A percentile compares a stretch with the other conserved stretches of the same genome.
Evolutionary conservation across 2,329 filamentous ascomycete species (phyloP).

Genomic region (Xylaria sp.): DNA sequence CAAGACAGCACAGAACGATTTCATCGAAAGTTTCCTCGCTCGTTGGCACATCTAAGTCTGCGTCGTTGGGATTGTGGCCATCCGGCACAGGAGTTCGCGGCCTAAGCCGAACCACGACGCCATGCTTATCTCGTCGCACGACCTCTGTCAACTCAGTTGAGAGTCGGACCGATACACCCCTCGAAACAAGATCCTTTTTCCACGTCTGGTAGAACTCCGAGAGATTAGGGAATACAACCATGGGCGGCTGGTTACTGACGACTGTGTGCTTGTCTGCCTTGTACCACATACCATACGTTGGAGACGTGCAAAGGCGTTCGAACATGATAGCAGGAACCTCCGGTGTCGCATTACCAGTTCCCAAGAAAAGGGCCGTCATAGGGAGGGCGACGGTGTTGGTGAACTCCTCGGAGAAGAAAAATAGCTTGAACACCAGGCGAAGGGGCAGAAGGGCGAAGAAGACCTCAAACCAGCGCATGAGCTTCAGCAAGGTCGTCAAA

Average conservation of each 20-base stretch:
- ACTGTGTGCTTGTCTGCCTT: constrained; percentile 50
- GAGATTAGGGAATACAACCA: constrained; percentile 68
- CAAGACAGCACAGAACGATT: constrained; percentile 71
- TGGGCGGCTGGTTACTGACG: constrained; percentile 61
- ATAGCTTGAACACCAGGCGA: constrained; percentile 47
- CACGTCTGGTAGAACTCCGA: constrained; percentile 65
- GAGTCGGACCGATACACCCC: constrained; percentile 62
- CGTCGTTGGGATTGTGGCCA: constrained; percentile 48
- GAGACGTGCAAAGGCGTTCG: constrained; percentile 51
- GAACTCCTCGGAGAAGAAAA: constrained; percentile 50
- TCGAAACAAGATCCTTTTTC: constrained; percentile 59
- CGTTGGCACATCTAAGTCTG: constrained; percentile 49
- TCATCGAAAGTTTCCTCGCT: constrained; percentile 71
- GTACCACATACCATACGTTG: constrained; percentile 70
- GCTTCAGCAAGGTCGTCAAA: constrained; percentile 60
- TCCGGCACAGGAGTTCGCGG: constrained; percentile 50
- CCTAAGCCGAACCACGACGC: constrained; percentile 59
- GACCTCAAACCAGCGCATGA: constrained; percentile 63
- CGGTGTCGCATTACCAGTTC: constrained; percentile 50
- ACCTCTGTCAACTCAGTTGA: constrained; percentile 63
- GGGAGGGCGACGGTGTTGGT: constrained; percentile 47
- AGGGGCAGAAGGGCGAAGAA: constrained; percentile 63
- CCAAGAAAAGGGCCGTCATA: constrained; percentile 53
- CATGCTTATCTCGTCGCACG: constrained; percentile 58
- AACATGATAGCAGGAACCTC: constrained; percentile 51